A percentile compares a stretch with the other conserved stretches of the same genome.
Evolutionary conservation across 192 early-diverging fungal species (phyloP).

Genomic region (Entophlyctis luteolus): DNA sequence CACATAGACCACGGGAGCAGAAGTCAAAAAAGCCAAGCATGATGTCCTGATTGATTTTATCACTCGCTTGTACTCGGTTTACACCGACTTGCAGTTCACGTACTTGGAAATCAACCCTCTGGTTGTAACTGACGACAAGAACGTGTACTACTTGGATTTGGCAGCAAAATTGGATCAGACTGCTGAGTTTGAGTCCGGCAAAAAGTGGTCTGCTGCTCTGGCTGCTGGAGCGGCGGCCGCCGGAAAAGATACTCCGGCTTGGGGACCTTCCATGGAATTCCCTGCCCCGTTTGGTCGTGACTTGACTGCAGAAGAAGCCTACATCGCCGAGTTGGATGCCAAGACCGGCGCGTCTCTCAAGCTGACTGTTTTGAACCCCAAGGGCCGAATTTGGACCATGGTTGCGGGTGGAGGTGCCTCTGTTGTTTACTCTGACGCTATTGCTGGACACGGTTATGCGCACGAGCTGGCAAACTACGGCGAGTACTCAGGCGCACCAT

Average conservation of each 20-base stretch:
- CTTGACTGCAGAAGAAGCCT: slow-evolving; percentile 93
- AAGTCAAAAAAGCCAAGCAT: slow-evolving; percentile 45
- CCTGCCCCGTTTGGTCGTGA: slow-evolving; percentile 97
- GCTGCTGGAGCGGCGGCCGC: slow-evolving; percentile 5
- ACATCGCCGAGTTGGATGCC: slow-evolving; percentile 94
- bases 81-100: slow-evolving; percentile 95
- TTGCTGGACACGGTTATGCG: slow-evolving; percentile 92
- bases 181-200: slow-evolving; percentile 91
- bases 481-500: slow-evolving; percentile 98
- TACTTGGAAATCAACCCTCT: slow-evolving; percentile 99
- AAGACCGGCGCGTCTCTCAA: slow-evolving; percentile 99
- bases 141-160: slow-evolving; percentile 90
- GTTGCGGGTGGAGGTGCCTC: slow-evolving; percentile 98
- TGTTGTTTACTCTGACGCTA: slow-evolving; percentile 97
- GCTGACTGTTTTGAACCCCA: slow-evolving; percentile 92
- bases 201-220: slow-evolving; percentile 89
- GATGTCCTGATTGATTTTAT: slow-evolving; percentile 87
- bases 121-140: slow-evolving; percentile 77
- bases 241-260: slow-evolving; percentile 48
- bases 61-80: slow-evolving; percentile 88
- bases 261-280: slow-evolving; percentile 89
- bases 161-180: slow-evolving; percentile 99
- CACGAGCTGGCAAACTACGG: slow-evolving; percentile 98
- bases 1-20: slow-evolving; percentile 65
- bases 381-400: slow-evolving; percentile 99